Evolutionary conservation across 805 yeast genomes (phyloP), one percentile per base, ranked within the genome.

Genomic region (Saturnispora gosingensis): DNA sequence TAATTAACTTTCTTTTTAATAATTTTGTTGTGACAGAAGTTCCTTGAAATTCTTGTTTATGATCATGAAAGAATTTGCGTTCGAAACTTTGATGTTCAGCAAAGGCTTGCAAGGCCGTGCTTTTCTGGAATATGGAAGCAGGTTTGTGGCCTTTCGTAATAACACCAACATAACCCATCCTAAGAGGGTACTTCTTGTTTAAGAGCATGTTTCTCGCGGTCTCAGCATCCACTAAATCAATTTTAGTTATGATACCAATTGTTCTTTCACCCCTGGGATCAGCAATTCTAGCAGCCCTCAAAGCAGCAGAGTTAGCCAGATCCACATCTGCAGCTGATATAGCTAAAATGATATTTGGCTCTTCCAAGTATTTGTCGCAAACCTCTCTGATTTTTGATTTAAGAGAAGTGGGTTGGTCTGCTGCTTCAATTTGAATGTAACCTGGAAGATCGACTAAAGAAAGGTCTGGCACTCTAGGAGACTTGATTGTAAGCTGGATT

Each of bases 161-260:
- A n/a, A 95, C 98, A 52, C 99, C 99, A 20, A 93, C 98, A 64
- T 93, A 93, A 0, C 99, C 99, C 96, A 93, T 87, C 60, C 78
- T 82, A 54, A 93, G 72, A 0, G 99, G 98, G 61, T 95, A 95
- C 61, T 83, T 86, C 56, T 76, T 81, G 67, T 91, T 91, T 28
- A 77, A 75, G 54, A 93, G 71, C 20, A 87, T 78, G 7, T 71
- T 73, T 46, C 79, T 76, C 0, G 96, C 99, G 15, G 73, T 67
- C 44, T 75, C 76, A 0, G 97, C 85, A 24, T 82, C 85, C 2
- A 95, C 96, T 49, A 93, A 74, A 68, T 93, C 99, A 66, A 95
- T 67, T 64, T 93, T 93, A 3, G 99, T 93, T 49, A 93, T 81
- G 8, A 93, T 98, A 49, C 99, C 99, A 55, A 93, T 85, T 0